Evolutionary conservation across 179 eudicot species (phyloP).

Genomic region (Patellifolia procumbens): DNA sequence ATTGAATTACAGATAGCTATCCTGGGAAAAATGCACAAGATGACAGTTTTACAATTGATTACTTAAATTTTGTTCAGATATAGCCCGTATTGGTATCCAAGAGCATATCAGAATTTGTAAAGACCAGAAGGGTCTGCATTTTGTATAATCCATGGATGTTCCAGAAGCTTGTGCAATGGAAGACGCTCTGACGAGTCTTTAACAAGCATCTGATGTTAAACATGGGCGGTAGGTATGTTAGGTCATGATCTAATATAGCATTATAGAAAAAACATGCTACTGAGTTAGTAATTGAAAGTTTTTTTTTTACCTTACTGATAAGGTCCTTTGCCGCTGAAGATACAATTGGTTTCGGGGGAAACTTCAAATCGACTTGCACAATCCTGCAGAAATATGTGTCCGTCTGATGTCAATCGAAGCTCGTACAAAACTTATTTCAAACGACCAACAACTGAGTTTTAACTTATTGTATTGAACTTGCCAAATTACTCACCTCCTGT

Average conservation of each 20-base stretch:
- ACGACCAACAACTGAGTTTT: neutral
- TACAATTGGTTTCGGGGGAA: slow-evolving; percentile 82
- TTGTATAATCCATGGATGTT: slow-evolving; percentile 96
- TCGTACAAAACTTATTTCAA: neutral
- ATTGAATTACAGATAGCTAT: slow-evolving; percentile 17
- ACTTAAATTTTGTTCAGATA: too few species aligned
- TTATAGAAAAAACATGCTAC: neutral
- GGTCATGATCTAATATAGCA: neutral
- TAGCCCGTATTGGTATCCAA: neutral
- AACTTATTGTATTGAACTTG: neutral
- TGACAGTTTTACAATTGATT: slow-evolving; percentile 16
- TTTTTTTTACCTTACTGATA: slow-evolving; percentile 78
- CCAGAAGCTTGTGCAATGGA: slow-evolving; percentile 87
- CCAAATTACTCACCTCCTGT: slow-evolving; percentile 56
- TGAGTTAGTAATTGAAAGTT: neutral
- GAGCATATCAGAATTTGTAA: slow-evolving; percentile 47
- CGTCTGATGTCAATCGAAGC: neutral
- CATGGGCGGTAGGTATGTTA: neutral
- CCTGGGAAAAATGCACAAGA: slow-evolving; percentile 1
- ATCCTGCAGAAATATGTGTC: slow-evolving; percentile 49
- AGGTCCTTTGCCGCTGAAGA: slow-evolving; percentile 93
- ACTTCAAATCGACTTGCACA: slow-evolving; percentile 92
- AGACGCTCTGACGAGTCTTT: slow-evolving; percentile 82
- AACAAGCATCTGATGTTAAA: slow-evolving; percentile 75
- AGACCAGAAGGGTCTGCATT: slow-evolving; percentile 93